Base-by-base conservation (phyloP, 495 filamentous ascomycete species). In the Friedmanniomyces simplex region DNA sequence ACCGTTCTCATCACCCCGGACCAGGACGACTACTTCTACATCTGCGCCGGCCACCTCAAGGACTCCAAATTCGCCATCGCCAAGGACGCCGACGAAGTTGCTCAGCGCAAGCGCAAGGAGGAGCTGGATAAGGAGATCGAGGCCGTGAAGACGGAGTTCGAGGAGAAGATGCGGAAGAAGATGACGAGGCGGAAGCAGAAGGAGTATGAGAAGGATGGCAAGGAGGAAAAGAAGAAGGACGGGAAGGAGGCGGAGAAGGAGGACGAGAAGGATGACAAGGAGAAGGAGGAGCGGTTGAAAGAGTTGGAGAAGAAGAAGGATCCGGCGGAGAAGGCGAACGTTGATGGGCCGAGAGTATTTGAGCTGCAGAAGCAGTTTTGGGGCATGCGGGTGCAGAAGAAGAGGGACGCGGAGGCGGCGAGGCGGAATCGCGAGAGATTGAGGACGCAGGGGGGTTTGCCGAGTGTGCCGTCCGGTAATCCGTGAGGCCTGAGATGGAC, bases 11-110 rank as follows among this genome's bases (percentile, higher is more conserved):
- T 96, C 59, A 96, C 89, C 1, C 78, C 88, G 0, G 89, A 95
- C 65, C 91, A 87, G 69, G 95, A 91, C 88, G 93, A 98, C 68
- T 95, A 87, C 75, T 97, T 98, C 71, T 95, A 94, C 67, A 78
- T 91, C 30, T 98, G 93, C 65, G 78, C 82, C 14, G 74, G 78
- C 43, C 93, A 98, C 69, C 76, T 96, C 12, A 88, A 87, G 67
- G 93, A 98, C 67, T 76, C 77, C 22, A 78, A 84, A 13, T 96
- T 95, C 69, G 85, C 91, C 13, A 85, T 90, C 58, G 76, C 91
- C 46, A 86, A 91, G 63, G 78, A 88, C 55, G 88, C 81, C 32
- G 84, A 84, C 16, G 78, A 81, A 24, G 54, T 63, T 47, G 87
- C 82, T 46, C 82, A 82, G 18, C 79, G 80, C 52, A 79, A 74